Evolutionary conservation across 1,139 yeast species (phyloP).

Genomic region (Yamadazyma triangularis): DNA sequence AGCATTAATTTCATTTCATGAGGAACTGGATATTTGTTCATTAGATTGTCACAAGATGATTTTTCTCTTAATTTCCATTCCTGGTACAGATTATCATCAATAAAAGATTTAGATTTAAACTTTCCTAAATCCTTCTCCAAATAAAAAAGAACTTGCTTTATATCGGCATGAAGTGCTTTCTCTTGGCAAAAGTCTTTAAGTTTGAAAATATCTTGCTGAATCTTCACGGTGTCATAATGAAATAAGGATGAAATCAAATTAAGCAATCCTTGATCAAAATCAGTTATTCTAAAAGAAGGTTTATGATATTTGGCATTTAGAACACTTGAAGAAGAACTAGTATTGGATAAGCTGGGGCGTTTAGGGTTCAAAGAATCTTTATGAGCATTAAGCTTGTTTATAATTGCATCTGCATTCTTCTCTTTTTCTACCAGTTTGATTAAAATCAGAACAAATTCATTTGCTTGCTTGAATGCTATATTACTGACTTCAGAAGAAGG

Average conservation of each 20-base stretch:
- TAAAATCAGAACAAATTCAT: slow-evolving; percentile 52
- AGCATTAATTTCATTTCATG: slow-evolving; percentile 27
- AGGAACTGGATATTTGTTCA: slow-evolving; percentile 37
- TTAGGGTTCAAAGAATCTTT: slow-evolving; percentile 35
- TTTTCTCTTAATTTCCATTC: slow-evolving; percentile 51
- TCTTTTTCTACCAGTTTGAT: slow-evolving; percentile 44
- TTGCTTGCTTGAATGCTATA: slow-evolving; percentile 52
- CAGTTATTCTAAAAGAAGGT: slow-evolving; percentile 48
- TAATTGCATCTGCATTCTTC: slow-evolving; percentile 37
- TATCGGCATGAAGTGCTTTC: slow-evolving; percentile 40
- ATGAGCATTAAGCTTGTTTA: slow-evolving; percentile 40
- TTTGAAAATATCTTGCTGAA: slow-evolving; percentile 49
- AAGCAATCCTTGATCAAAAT: slow-evolving; percentile 43
- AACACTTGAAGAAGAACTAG: slow-evolving; percentile 6
- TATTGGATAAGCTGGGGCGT: not conserved
- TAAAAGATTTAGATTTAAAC: slow-evolving; percentile 40
- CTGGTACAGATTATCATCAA: slow-evolving; percentile 32
- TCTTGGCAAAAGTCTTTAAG: slow-evolving; percentile 42
- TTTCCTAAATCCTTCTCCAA: slow-evolving; percentile 39
- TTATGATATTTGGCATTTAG: slow-evolving; percentile 21
- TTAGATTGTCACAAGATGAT: slow-evolving; percentile 30
- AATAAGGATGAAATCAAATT: slow-evolving; percentile 38
- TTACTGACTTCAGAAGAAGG: slow-evolving; percentile 39
- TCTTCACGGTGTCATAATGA: slow-evolving; percentile 28
- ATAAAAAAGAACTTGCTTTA: slow-evolving; percentile 35